Percentiles rank a stretch among this genome's conserved stretches.
phyloP scores from a whole-genome alignment of 1,139 yeast species.

The Yamadazyma dushanensis region DNA sequence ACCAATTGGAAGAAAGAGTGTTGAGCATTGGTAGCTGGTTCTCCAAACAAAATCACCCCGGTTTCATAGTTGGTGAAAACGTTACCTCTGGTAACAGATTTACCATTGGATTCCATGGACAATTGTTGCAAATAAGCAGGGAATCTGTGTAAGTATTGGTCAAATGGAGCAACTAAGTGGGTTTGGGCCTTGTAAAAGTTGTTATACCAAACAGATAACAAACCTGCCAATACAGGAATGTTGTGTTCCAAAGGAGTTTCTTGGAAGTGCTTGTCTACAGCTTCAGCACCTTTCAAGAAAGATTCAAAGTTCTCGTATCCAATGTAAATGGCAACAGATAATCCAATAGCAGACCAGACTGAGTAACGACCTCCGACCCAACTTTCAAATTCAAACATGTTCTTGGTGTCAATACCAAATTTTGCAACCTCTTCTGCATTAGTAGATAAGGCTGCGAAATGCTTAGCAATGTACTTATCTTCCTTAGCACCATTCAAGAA shows the following conservation, averaged over 20 bases:
- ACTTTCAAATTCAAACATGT: slow-evolving; percentile 97
- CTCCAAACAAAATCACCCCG: slow-evolving; percentile 94
- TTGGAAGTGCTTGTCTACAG: slow-evolving; percentile 87
- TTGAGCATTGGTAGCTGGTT: slow-evolving; percentile 98
- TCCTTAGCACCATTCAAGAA: slow-evolving; percentile 75
- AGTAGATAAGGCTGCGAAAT: slow-evolving; percentile 94
- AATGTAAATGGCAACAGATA: slow-evolving; percentile 90
- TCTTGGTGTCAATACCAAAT: slow-evolving; percentile 95
- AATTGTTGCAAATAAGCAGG: slow-evolving; percentile 98
- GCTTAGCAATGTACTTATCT: slow-evolving; percentile 80
- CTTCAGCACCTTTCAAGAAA: slow-evolving; percentile 96
- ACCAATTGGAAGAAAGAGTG: slow-evolving; percentile 99
- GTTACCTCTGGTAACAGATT: slow-evolving; percentile 90
- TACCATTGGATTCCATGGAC: slow-evolving; percentile 99
- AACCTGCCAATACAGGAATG: slow-evolving; percentile 91
- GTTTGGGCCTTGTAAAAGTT: slow-evolving; percentile 98
- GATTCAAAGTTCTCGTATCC: slow-evolving; percentile 91
- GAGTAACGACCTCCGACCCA: slow-evolving; percentile 99
- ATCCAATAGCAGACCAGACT: slow-evolving; percentile 98
- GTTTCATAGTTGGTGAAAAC: slow-evolving; percentile 92
- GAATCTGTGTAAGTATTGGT: slow-evolving; percentile 97
- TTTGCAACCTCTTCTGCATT: slow-evolving; percentile 87
- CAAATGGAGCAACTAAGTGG: slow-evolving; percentile 96
- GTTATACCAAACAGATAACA: slow-evolving; percentile 95
- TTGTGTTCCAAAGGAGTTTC: slow-evolving; percentile 84